phyloP scores from a whole-genome alignment of 768 basidiomycete genomes.

The Lactifluus pinguis region DNA sequence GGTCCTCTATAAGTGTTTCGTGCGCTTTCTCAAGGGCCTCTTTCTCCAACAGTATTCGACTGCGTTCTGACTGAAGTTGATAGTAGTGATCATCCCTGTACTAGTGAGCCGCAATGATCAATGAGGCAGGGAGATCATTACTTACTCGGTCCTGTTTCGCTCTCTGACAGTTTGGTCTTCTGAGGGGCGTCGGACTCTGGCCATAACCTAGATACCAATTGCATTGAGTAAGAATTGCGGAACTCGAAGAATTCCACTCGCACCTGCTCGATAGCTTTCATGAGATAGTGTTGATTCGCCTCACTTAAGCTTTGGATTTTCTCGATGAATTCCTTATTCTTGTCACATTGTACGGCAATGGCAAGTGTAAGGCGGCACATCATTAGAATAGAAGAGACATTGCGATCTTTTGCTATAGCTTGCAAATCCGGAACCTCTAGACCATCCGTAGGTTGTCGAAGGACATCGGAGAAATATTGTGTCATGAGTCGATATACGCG shows the following conservation, averaged over 20 bases:
- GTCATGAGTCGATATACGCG: slow-evolving; percentile 82
- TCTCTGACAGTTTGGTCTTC: slow-evolving; percentile 44
- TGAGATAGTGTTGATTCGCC: slow-evolving; percentile 77
- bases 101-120: background rate
- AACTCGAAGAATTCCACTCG: background rate
- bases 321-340: slow-evolving; percentile 81
- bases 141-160: slow-evolving; percentile 71
- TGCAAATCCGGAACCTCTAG: slow-evolving; percentile 86
- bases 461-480: slow-evolving; percentile 77
- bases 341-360: slow-evolving; percentile 82
- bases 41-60: slow-evolving; percentile 72
- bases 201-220: slow-evolving; percentile 51
- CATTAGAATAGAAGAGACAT: slow-evolving; percentile 52
- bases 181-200: slow-evolving; percentile 48
- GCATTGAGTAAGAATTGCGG: background rate
- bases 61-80: slow-evolving; percentile 71
- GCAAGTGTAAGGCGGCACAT: slow-evolving; percentile 79
- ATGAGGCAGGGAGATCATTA: slow-evolving; percentile 14
- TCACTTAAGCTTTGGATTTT: slow-evolving; percentile 82
- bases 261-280: slow-evolving; percentile 92
- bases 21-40: slow-evolving; percentile 80
- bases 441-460: slow-evolving; percentile 67
- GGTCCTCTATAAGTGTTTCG: slow-evolving; percentile 64
- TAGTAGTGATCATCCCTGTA: slow-evolving; percentile 84
- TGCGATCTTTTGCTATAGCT: slow-evolving; percentile 70